A percentile compares a stretch with the other conserved stretches of the same genome.
These are phyloP conservation scores for Brassica juncea DNA, from an alignment of 345 rosid species.

Conservation along the genomic window DNA sequence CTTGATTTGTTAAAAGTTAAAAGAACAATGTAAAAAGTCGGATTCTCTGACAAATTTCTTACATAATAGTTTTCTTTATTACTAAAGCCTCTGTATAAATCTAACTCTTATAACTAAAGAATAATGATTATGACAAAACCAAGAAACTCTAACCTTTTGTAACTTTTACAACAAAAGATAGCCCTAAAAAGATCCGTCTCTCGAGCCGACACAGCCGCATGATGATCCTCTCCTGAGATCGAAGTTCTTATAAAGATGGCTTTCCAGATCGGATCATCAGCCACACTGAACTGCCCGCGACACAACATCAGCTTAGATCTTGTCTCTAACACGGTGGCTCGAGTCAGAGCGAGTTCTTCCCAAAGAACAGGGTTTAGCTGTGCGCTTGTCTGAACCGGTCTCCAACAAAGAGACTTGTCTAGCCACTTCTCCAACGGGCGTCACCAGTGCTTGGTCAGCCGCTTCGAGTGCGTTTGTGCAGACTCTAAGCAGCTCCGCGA, in stretches of 20 bases:
- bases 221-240: constrained; percentile 87
- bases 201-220: constrained; percentile 67
- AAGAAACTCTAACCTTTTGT: constrained; percentile 28
- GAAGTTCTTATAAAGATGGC: constrained; percentile 86
- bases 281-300: constrained; percentile 82
- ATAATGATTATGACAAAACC: constrained; percentile 22
- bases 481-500: constrained; percentile 74
- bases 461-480: constrained; percentile 88
- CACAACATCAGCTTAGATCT: constrained; percentile 87
- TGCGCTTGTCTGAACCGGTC: constrained; percentile 81
- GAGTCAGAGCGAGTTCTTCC: constrained; percentile 85
- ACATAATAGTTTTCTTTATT: constrained; percentile 25
- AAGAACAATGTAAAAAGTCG: constrained; percentile 1
- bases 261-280: constrained; percentile 84
- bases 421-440: constrained; percentile 83
- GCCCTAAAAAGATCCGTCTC: constrained; percentile 54
- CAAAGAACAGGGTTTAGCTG: constrained; percentile 85
- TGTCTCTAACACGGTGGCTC: constrained; percentile 91
- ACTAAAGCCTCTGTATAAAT: constrained; percentile 40
- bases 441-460: constrained; percentile 78
- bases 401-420: constrained; percentile 87
- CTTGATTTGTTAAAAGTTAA: constrained; percentile 4
- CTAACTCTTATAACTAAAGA: constrained; percentile 33
- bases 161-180: constrained; percentile 41
- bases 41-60: constrained; percentile 34